Percentiles rank a stretch among this genome's conserved stretches.
These are phyloP conservation scores for Chloris gayana DNA, from an alignment of 176 grass and related monocot species.

Conservation along the genomic window DNA sequence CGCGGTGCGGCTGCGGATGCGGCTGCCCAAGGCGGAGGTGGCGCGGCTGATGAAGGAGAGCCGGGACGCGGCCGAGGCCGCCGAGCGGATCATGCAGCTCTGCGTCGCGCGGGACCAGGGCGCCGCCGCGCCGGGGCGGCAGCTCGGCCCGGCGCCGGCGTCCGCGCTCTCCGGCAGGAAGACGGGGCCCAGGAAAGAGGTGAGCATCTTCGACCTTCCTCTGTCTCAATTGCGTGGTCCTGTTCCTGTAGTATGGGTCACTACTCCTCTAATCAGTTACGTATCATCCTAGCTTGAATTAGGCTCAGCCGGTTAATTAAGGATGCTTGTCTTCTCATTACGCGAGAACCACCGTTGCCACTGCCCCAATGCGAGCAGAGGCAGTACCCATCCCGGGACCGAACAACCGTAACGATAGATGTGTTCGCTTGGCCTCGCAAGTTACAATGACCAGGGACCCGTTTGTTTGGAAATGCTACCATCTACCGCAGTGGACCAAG, in stretches of 20 bases:
- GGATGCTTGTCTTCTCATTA: not conserved
- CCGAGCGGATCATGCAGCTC: conserved; percentile 89
- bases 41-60: conserved; percentile 92
- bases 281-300: not conserved
- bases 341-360: no score
- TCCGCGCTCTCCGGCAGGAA: conserved; percentile 33
- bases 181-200: conserved; percentile 68
- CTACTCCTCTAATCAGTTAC: not conserved
- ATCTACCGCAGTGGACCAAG: no score
- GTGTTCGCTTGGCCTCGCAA: no score
- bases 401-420: no score
- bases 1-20: conserved; percentile 71
- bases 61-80: conserved; percentile 70
- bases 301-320: not conserved
- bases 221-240: not conserved
- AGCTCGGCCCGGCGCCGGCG: not conserved
- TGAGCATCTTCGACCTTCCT: conserved; percentile 12
- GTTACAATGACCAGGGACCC: no score
- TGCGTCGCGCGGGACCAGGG: conserved; percentile 68
- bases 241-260: not conserved
- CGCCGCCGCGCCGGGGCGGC: not conserved
- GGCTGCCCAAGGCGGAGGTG: conserved; percentile 83
- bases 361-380: no score
- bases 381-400: no score
- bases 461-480: no score